Percentiles rank a stretch among this genome's conserved stretches.
Evolutionary conservation across 257 asterid species (phyloP).

Genomic region (Lithospermum erythrorhizon): DNA sequence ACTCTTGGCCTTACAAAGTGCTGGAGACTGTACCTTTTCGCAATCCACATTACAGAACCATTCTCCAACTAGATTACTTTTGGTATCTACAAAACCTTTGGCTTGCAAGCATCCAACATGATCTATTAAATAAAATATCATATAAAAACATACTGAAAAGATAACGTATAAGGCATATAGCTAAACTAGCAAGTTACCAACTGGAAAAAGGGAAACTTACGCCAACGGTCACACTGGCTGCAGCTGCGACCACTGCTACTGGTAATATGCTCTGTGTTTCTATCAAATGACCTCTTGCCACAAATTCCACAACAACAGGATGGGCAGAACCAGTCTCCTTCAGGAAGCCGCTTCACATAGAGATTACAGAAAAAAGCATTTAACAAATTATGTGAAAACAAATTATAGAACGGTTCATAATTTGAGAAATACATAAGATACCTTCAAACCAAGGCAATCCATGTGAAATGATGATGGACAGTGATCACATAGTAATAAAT

Average conservation of each 20-base stretch:
- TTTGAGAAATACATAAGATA: constrained; percentile 15
- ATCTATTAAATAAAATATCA: constrained; percentile 30
- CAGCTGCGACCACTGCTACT: constrained; percentile 32
- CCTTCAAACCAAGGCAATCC: constrained; percentile 81
- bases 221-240: constrained; percentile 63
- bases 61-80: constrained; percentile 21
- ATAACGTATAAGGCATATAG: neutral
- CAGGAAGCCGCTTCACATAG: constrained; percentile 61
- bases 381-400: neutral
- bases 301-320: constrained; percentile 86
- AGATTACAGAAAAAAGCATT: constrained; percentile 12
- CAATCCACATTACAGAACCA: constrained; percentile 74
- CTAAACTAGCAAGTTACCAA: constrained; percentile 2
- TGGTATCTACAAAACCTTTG: constrained; percentile 20
- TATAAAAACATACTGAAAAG: constrained; percentile 5
- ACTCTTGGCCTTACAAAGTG: neutral
- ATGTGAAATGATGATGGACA: constrained; percentile 89
- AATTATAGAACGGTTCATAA: neutral
- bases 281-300: constrained; percentile 24
- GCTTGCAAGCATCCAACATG: constrained; percentile 54
- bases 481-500: constrained; percentile 65
- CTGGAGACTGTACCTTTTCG: constrained; percentile 39
- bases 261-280: constrained; percentile 14
- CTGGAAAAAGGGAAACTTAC: constrained; percentile 35
- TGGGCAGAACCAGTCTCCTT: constrained; percentile 96